These are phyloP conservation scores for Lyophyllum atratum DNA, from an alignment of 768 basidiomycete genomes.

Conservation along the genomic window DNA sequence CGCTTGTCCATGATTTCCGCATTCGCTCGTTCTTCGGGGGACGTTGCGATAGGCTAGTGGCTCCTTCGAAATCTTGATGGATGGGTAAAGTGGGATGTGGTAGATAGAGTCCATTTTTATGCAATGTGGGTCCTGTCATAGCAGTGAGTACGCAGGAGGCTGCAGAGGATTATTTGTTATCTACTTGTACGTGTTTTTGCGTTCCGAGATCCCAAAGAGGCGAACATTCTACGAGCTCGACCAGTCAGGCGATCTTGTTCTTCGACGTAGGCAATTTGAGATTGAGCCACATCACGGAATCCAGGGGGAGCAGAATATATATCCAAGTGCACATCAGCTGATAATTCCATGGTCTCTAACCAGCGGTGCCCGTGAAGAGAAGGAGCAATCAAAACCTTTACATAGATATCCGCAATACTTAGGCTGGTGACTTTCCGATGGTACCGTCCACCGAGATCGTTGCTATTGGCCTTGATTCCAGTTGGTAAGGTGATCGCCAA, in stretches of 20 bases:
- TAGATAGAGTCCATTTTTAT: slow-evolving; percentile 54
- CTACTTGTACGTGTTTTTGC: slow-evolving; percentile 18
- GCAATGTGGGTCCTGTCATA: slow-evolving; percentile 24
- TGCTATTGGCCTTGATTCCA: slow-evolving; percentile 69
- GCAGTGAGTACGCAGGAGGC: not conserved
- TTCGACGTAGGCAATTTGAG: slow-evolving; percentile 67
- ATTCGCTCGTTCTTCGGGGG: not conserved
- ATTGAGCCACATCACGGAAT: slow-evolving; percentile 48
- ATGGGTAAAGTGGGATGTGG: slow-evolving; percentile 32
- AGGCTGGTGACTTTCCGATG: slow-evolving; percentile 68
- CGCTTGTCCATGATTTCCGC: slow-evolving; percentile 14
- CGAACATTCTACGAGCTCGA: slow-evolving; percentile 58
- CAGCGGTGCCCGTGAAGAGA: slow-evolving; percentile 48
- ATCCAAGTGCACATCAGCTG: slow-evolving; percentile 62
- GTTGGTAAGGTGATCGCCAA: slow-evolving; percentile 53
- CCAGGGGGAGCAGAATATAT: slow-evolving; percentile 65
- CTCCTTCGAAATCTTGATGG: not conserved
- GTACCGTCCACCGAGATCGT: slow-evolving; percentile 70
- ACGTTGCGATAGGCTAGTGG: not conserved
- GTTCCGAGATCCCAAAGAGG: slow-evolving; percentile 12
- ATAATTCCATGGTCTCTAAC: slow-evolving; percentile 63
- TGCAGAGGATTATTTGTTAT: not conserved
- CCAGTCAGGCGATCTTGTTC: slow-evolving; percentile 72
- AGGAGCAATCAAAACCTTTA: slow-evolving; percentile 53
- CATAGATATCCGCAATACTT: slow-evolving; percentile 48